Conservation (phyloP, 345 rosid species). For the Nephelium lappaceum region DNA sequence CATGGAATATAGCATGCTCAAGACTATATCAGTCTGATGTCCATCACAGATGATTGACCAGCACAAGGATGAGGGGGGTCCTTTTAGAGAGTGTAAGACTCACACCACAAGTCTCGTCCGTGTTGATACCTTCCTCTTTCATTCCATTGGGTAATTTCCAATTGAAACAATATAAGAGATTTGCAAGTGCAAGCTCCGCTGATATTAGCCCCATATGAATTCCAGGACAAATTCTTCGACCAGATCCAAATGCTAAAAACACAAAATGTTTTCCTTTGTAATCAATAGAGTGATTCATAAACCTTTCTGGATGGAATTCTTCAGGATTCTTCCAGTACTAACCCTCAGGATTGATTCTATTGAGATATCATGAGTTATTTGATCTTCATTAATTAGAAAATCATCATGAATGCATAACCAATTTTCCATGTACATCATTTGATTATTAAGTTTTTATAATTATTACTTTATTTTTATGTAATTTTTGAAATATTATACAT, state of each 20-base stretch:
- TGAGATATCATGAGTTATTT: too few relatives aligned
- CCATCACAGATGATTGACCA: too few relatives aligned
- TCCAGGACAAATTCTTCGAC: conserved; percentile 56
- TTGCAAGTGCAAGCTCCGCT: conserved; percentile 39
- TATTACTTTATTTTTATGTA: too few relatives aligned
- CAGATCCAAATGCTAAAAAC: conserved; percentile 56
- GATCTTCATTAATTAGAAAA: too few relatives aligned
- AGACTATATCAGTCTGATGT: too few relatives aligned
- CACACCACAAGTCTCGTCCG: conserved; percentile 35
- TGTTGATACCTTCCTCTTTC: conserved; percentile 25
- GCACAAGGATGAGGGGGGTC: conserved; percentile 31
- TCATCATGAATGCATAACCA: too few relatives aligned
- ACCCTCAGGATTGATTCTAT: too few relatives aligned
- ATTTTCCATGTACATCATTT: too few relatives aligned
- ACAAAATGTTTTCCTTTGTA: conserved; percentile 51
- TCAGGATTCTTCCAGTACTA: conserved; percentile 40
- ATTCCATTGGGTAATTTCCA: conserved; percentile 46
- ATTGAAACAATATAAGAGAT: conserved; percentile 40
- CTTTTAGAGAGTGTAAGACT: conserved; percentile 20
- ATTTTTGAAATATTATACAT: too few relatives aligned
- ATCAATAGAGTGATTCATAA: conserved; percentile 38
- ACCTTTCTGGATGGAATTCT: conserved; percentile 49
- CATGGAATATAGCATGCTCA: too few relatives aligned
- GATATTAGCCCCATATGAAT: conserved; percentile 33
- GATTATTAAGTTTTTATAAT: too few relatives aligned